Base-by-base conservation (phyloP, 306 rosid genomes). In the Adenanthera pavonina region DNA sequence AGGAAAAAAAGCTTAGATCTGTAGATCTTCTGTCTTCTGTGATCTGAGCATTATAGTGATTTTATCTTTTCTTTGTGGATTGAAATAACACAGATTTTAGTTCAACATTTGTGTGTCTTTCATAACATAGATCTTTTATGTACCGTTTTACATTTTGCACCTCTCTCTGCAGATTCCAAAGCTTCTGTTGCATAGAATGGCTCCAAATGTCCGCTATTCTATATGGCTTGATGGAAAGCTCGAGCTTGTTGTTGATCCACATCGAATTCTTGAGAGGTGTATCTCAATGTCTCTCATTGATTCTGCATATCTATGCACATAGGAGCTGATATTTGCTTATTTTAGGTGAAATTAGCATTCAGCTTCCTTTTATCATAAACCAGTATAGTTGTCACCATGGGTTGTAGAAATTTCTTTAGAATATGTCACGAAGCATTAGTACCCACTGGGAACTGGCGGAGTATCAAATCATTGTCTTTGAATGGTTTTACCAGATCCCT, bases 181-280 rank as follows among this genome's bases (percentile, higher is more conserved):
- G 91, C 97, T 95, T 80, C 74, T 95, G 74, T 59, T 95, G 89
- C 99, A 95, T 86, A 90, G 97, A 83, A 69, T 93, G 91, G 85
- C 87, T 90, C 99, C 99, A 46, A 91, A 90, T 90, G 93, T 92
- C 48, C 94, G 96, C 83, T 95, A 84, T 86, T 93, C 99, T 40
- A 83, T 95, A 68, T 95, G 99, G 97, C 46, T 91, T 56, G 99
- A 95, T 80, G 99, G 99, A 79, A 93, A 95, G 82, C 99, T 95
- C 81, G 91, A 93, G 85, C 99, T 95, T 88, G 89, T 90, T 60
- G 95, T 88, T 69, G 97, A 95, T 90, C 97, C 99, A 35, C 88
- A 95, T 84, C 91, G 86, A 88, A 83, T 95, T 83, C 97, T 95
- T 53, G 99, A 93, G 86, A 91, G 99, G 99, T 93, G 84, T 41